phyloP scores from a whole-genome alignment of 2,329 filamentous ascomycete genomes.

The Fusarium sp. region DNA sequence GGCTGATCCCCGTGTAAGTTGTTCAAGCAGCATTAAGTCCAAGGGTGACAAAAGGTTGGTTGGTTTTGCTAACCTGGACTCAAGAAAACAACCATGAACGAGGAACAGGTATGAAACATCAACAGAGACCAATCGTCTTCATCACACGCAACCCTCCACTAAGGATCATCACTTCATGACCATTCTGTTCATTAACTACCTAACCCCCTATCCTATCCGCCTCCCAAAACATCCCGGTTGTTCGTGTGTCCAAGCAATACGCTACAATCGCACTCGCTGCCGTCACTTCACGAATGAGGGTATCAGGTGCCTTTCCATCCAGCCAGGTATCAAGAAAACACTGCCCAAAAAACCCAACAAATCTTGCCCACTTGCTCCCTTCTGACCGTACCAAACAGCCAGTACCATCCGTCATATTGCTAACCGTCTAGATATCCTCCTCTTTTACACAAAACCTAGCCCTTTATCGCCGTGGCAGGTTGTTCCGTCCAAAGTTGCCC shows the following conservation, averaged over 20 bases:
- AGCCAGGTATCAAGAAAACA: conserved; percentile 38
- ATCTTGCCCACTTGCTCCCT: not conserved
- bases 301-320: conserved; percentile 46
- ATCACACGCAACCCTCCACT: not conserved
- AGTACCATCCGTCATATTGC: not conserved
- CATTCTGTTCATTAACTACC: conserved; percentile 10
- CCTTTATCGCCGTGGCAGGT: conserved; percentile 60
- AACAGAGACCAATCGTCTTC: no score
- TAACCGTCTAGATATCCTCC: conserved; percentile 12
- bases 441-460: conserved; percentile 9
- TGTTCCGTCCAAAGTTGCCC: conserved; percentile 60
- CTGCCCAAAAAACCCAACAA: conserved; percentile 19
- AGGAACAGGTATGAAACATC: not conserved
- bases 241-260: conserved; percentile 25
- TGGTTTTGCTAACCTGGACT: not conserved
- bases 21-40: not conserved
- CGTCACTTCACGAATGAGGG: conserved; percentile 42
- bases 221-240: not conserved
- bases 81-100: not conserved
- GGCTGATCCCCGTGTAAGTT: not conserved
- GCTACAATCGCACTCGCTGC: conserved; percentile 34
- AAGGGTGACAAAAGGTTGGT: not conserved
- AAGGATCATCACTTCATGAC: not conserved
- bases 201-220: not conserved
- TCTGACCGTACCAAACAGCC: not conserved